A percentile compares a stretch with the other conserved stretches of the same genome.
These are phyloP conservation scores for Myxozyma neotropica DNA, from an alignment of 805 yeast genomes.

Conservation along the genomic window DNA sequence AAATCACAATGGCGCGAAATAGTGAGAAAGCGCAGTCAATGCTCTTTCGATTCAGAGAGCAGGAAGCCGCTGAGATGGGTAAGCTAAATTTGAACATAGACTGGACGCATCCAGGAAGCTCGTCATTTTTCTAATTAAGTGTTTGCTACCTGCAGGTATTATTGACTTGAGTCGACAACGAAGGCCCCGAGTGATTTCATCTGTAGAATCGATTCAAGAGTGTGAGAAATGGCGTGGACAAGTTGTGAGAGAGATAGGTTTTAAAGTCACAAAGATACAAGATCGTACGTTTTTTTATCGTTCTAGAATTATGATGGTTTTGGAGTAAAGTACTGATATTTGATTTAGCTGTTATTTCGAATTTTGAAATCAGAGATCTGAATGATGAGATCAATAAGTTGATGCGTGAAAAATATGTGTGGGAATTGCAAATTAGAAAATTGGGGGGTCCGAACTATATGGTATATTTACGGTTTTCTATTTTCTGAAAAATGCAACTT, in stretches of 20 bases:
- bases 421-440: conserved; percentile 74
- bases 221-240: conserved; percentile 72
- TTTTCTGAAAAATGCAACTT: conserved; percentile 19
- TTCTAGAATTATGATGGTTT: conserved; percentile 4
- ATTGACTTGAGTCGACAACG: conserved; percentile 56
- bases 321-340: not conserved
- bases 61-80: conserved; percentile 61
- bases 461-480: conserved; percentile 30
- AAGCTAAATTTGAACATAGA: not conserved
- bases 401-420: conserved; percentile 66
- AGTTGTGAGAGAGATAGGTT: conserved; percentile 64
- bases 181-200: conserved; percentile 63
- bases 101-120: not conserved
- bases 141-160: conserved; percentile 37
- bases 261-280: conserved; percentile 61
- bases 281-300: conserved; percentile 47
- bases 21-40: conserved; percentile 75
- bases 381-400: conserved; percentile 74
- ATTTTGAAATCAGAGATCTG: conserved; percentile 64
- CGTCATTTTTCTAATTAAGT: not conserved
- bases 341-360: conserved; percentile 50
- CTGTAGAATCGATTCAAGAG: conserved; percentile 57
- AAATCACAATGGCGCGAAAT: conserved; percentile 62
- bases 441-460: conserved; percentile 76
- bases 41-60: conserved; percentile 64